Conservation (phyloP, 164 flowering plant genomes). For the Nelumbo lutea region DNA sequence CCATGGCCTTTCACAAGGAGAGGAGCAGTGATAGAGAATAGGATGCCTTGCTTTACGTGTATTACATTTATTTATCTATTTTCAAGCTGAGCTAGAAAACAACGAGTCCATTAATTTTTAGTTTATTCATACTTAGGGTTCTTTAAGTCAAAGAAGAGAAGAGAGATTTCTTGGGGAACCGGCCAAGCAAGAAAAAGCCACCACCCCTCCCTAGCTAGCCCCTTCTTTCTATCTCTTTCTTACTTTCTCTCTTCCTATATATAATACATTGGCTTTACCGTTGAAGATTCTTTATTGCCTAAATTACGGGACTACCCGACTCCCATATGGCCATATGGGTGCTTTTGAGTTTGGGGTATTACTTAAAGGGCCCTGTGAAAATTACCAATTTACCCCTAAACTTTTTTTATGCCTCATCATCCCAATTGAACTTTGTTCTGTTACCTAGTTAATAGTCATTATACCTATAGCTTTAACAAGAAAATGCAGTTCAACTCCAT, state of each 20-base stretch:
- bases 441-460: no score
- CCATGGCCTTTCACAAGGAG: slow-evolving; percentile 25
- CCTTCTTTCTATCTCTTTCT: slow-evolving; percentile 9
- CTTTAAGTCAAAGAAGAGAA: slow-evolving; percentile 46
- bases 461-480: no score
- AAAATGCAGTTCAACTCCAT: no score
- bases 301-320: slow-evolving; percentile 12
- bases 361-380: slow-evolving; percentile 9
- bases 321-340: neutral
- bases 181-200: slow-evolving; percentile 38
- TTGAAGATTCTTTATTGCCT: slow-evolving; percentile 29
- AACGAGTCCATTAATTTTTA: slow-evolving; percentile 9
- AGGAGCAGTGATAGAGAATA: slow-evolving; percentile 26
- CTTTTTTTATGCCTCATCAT: neutral
- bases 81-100: slow-evolving; percentile 13
- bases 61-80: neutral
- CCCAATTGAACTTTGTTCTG: no score
- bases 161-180: slow-evolving; percentile 31
- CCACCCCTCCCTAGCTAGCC: slow-evolving; percentile 1
- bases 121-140: slow-evolving; percentile 19
- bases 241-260: slow-evolving; percentile 5
- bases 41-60: slow-evolving; percentile 40
- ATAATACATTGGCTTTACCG: slow-evolving; percentile 25
- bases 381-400: neutral
- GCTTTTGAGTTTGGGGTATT: neutral